These are phyloP conservation scores for Camelina neglecta DNA, from an alignment of 345 rosid genomes.

Conservation along the genomic window DNA sequence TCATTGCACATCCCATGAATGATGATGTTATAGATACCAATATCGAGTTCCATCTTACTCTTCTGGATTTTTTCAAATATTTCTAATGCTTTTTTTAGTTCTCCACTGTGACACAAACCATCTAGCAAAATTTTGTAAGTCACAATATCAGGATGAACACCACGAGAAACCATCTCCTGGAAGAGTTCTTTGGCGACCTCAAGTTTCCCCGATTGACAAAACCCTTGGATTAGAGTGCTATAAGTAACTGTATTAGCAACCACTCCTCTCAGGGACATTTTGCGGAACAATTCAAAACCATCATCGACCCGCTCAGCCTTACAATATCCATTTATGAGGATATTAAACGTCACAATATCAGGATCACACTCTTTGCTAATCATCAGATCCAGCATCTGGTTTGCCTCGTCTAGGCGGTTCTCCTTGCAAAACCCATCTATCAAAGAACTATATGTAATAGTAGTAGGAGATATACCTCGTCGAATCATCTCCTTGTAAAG, in stretches of 20 bases:
- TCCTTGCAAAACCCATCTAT: slow-evolving; percentile 40
- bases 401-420: background rate
- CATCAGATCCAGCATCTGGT: background rate
- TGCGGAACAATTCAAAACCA: too few species aligned
- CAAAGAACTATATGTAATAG: slow-evolving; percentile 35
- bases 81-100: slow-evolving; percentile 35
- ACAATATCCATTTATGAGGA: too few species aligned
- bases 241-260: too few species aligned
- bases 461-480: slow-evolving; percentile 23
- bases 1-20: slow-evolving; percentile 39
- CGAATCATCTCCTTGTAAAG: slow-evolving; percentile 13
- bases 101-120: slow-evolving; percentile 40
- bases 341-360: too few species aligned
- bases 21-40: slow-evolving; percentile 21
- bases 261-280: too few species aligned
- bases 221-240: too few species aligned
- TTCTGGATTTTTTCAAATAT: slow-evolving; percentile 22
- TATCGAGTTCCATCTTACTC: background rate
- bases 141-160: background rate
- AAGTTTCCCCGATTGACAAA: too few species aligned
- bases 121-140: slow-evolving; percentile 36
- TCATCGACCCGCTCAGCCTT: too few species aligned
- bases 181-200: too few species aligned
- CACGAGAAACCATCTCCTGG: slow-evolving; percentile 22
- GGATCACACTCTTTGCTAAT: background rate